These are phyloP conservation scores for Candida sojae DNA, from an alignment of 1,139 yeast genomes.

Conservation along the genomic window DNA sequence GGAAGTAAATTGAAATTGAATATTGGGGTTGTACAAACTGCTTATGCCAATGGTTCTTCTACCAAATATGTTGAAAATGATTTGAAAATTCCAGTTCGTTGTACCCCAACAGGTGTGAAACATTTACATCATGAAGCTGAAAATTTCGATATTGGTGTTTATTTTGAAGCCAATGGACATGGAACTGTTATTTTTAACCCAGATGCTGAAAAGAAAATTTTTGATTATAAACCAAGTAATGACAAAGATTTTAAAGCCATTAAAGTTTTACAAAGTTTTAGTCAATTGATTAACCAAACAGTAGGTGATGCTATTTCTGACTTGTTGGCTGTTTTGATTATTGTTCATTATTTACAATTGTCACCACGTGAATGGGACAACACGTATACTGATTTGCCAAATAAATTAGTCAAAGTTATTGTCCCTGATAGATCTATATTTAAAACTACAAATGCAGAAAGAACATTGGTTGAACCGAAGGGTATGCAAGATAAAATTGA, in stretches of 20 bases:
- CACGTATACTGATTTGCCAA: constrained; percentile 83
- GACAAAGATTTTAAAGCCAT: constrained; percentile 43
- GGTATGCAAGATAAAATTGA: constrained; percentile 82
- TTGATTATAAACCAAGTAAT: constrained; percentile 22
- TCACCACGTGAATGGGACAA: constrained; percentile 74
- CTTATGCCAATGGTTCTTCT: constrained; percentile 94
- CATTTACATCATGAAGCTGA: constrained; percentile 90
- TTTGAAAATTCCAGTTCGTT: constrained; percentile 75
- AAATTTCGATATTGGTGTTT: constrained; percentile 84
- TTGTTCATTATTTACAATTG: constrained; percentile 55
- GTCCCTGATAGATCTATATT: constrained; percentile 82
- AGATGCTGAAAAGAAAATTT: constrained; percentile 45
- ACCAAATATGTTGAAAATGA: constrained; percentile 66
- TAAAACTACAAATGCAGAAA: constrained; percentile 88
- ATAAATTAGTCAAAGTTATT: constrained; percentile 73
- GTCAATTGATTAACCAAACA: constrained; percentile 85
- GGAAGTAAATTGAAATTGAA: constrained; percentile 40
- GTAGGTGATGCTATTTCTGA: constrained; percentile 98
- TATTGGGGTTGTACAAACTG: constrained; percentile 94
- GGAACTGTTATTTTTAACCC: constrained; percentile 89
- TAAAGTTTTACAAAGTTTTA: constrained; percentile 53
- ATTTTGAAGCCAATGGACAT: constrained; percentile 99
- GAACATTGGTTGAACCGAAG: constrained; percentile 71
- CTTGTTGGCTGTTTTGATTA: constrained; percentile 71
- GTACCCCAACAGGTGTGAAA: constrained; percentile 96